Base-by-base conservation (phyloP, 2,329 filamentous ascomycete genomes). In the Pseudohalonectria lignicola region DNA sequence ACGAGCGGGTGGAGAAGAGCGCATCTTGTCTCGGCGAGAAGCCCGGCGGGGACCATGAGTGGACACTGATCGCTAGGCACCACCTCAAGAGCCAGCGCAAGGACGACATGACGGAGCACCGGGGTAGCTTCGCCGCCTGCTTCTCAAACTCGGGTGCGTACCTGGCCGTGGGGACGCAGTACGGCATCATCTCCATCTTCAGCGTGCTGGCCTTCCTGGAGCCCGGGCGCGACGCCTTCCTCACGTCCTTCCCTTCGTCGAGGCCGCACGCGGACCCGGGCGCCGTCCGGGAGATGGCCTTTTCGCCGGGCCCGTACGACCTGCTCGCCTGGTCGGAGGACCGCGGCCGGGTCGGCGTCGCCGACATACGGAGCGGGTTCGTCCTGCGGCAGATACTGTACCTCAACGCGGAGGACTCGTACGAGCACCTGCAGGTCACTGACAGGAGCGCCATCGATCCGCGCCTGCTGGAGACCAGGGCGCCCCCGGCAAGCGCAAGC, bases 281-380 rank as follows among this genome's bases (percentile, higher is more conserved):
- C 31, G 87, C 90, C 23, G 79, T 96, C 38, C 76, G 92, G 44
- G 86, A 87, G 43, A 93, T 96, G 83, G 73, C 82, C 1, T 98
- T 98, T 54, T 87, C 85, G 4, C 88, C 90, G 1, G 83, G 84
- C 2, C 86, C 88, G 1, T 90, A 82, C 67, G 90, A 95, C 53
- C 73, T 98, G 15, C 65, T 98, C 30, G 83, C 93, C 6, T 96
- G 92, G 88, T 85, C 87, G 8, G 92, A 98, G 58, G 85, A 94
- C 50, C 80, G 84, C 45, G 83, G 81, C 4, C 70, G 78, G 40
- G 67, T 88, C 13, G 85, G 82, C 28, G 67, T 90, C 29, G 81
- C 81, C 5, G 85, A 92, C 56, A 61, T 85, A 36, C 72, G 84
- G 21, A 73, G 67, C 47, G 74, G 79, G 17, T 78, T 86, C 44